Evolutionary conservation across 257 asterid species (phyloP).

Genomic region (Nicotiana otophora): DNA sequence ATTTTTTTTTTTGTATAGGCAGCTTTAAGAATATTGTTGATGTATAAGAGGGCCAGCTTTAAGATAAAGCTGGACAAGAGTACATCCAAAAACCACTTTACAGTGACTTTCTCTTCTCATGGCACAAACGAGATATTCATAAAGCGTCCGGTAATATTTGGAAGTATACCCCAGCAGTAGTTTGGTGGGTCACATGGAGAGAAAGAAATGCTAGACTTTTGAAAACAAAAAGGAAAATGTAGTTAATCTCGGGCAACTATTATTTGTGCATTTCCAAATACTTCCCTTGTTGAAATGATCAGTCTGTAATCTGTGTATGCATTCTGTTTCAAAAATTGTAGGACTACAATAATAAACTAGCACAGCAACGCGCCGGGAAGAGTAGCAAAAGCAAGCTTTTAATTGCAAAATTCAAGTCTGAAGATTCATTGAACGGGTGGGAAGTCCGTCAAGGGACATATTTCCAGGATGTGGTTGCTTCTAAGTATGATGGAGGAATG

Average conservation of each 20-base stretch:
- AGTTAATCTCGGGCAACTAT: not conserved
- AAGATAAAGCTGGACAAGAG: too few species aligned
- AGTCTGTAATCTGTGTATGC: not conserved
- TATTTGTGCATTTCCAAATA: not conserved
- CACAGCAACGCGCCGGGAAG: slow-evolving; percentile 93
- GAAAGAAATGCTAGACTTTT: too few species aligned
- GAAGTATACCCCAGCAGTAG: too few species aligned
- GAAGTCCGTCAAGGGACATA: slow-evolving; percentile 87
- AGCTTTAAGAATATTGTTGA: too few species aligned
- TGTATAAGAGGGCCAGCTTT: too few species aligned
- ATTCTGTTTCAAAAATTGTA: slow-evolving; percentile 16
- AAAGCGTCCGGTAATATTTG: too few species aligned
- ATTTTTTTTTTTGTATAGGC: too few species aligned
- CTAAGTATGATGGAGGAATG: slow-evolving; percentile 95
- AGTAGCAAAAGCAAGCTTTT: slow-evolving; percentile 98
- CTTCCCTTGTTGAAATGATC: not conserved
- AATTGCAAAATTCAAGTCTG: slow-evolving; percentile 79
- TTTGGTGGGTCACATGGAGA: too few species aligned
- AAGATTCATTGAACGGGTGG: slow-evolving; percentile 81
- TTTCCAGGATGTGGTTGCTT: slow-evolving; percentile 69
- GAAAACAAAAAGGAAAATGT: too few species aligned
- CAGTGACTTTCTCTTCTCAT: too few species aligned
- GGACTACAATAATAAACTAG: slow-evolving; percentile 90
- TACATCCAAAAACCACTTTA: too few species aligned
- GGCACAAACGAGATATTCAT: too few species aligned